phyloP scores from a whole-genome alignment of 2,329 filamentous ascomycete genomes.

The Scedosporium aurantiacum region DNA sequence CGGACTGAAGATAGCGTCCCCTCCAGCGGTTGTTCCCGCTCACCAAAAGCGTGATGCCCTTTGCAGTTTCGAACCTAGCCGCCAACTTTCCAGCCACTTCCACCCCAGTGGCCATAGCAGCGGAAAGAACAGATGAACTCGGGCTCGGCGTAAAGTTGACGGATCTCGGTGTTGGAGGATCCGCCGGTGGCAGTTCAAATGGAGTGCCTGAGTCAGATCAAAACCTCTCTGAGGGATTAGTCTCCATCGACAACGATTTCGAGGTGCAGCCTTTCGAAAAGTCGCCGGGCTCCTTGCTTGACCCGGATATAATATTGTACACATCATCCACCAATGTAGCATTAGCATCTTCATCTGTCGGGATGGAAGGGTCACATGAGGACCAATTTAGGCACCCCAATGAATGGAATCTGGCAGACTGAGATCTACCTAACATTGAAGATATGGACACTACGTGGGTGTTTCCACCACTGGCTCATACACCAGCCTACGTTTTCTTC shows the following conservation, averaged over 20 bases:
- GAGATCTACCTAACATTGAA: neutral
- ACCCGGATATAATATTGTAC: no score
- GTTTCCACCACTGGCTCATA: no score
- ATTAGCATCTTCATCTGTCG: neutral
- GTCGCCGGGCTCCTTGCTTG: no score
- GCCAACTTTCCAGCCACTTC: neutral
- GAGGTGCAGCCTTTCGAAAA: no score
- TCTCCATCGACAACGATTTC: no score
- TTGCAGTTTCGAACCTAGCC: neutral
- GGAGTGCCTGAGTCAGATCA: no score
- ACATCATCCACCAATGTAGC: neutral
- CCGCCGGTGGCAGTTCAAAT: no score
- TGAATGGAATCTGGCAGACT: neutral
- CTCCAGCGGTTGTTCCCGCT: neutral
- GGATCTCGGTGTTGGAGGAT: neutral
- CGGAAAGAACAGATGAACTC: no score
- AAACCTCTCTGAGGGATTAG: no score
- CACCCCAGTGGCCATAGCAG: neutral
- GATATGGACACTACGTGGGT: neutral
- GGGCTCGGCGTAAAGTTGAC: neutral
- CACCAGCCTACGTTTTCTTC: no score
- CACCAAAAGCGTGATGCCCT: neutral
- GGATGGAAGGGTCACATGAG: neutral
- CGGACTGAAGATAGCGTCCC: neutral
- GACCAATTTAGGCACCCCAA: neutral